Percentiles rank a stretch among this genome's conserved stretches.
Evolutionary conservation across 192 early-diverging fungal genomes (phyloP).

Genomic region (Chytriomyces confervae): DNA sequence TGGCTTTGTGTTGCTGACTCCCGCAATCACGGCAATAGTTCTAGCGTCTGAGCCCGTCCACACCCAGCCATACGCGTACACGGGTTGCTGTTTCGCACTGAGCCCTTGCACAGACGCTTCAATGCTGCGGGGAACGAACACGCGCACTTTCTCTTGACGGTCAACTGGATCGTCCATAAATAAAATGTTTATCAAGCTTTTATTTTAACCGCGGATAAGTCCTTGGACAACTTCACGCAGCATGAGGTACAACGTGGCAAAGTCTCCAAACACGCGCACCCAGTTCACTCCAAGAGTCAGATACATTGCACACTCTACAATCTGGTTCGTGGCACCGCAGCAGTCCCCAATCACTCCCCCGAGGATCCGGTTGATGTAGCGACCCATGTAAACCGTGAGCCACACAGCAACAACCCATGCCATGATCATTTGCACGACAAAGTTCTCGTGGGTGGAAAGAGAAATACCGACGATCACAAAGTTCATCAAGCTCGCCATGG

Average conservation of each 20-base stretch:
- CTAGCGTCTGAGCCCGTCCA: too few relatives aligned
- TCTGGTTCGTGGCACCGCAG: constrained; percentile 43
- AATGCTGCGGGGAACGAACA: too few relatives aligned
- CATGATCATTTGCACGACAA: not conserved
- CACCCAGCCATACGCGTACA: too few relatives aligned
- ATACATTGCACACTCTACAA: constrained; percentile 39
- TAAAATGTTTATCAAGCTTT: too few relatives aligned
- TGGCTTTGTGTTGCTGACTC: too few relatives aligned
- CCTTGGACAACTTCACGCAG: not conserved
- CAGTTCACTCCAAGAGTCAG: constrained; percentile 31
- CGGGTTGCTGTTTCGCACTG: too few relatives aligned
- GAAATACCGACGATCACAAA: constrained; percentile 24
- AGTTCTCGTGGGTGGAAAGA: not conserved
- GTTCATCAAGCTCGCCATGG: constrained; percentile 26
- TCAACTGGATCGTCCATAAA: too few relatives aligned
- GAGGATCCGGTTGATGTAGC: constrained; percentile 34
- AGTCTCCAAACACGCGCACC: constrained; percentile 19
- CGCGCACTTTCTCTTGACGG: too few relatives aligned
- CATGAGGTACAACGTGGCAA: not conserved
- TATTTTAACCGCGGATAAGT: too few relatives aligned
- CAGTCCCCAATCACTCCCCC: constrained; percentile 48
- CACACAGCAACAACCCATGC: constrained; percentile 10
- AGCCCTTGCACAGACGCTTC: too few relatives aligned
- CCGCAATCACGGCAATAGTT: too few relatives aligned
- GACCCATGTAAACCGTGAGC: constrained; percentile 28